These are phyloP conservation scores for Stereocaulon alpinum DNA, from an alignment of 495 filamentous ascomycete species.

Conservation along the genomic window DNA sequence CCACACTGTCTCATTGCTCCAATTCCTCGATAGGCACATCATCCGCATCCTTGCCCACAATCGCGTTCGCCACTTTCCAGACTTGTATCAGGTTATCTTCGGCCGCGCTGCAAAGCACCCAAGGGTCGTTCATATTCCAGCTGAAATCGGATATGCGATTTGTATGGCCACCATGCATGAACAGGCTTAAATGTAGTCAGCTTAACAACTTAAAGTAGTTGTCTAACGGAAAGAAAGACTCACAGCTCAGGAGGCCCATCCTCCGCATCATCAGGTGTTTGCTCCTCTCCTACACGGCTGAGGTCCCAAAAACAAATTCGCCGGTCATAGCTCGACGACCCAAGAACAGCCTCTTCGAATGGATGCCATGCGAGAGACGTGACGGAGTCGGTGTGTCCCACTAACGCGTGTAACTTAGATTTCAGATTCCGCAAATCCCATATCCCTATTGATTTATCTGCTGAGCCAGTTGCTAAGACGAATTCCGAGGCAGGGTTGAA, in stretches of 20 bases:
- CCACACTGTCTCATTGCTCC: slow-evolving; percentile 36
- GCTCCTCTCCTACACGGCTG: slow-evolving; percentile 82
- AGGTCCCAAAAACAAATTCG: slow-evolving; percentile 96
- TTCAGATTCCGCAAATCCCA: slow-evolving; percentile 92
- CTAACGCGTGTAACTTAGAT: slow-evolving; percentile 71
- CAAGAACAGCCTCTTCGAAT: slow-evolving; percentile 73
- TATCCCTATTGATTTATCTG: slow-evolving; percentile 85
- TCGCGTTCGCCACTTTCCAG: slow-evolving; percentile 87
- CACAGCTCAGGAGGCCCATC: slow-evolving; percentile 94
- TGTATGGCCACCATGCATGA: slow-evolving; percentile 99
- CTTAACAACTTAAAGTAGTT: background rate
- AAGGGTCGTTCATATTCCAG: slow-evolving; percentile 94
- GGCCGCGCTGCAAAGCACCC: slow-evolving; percentile 86
- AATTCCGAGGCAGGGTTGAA: slow-evolving; percentile 87
- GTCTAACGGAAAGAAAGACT: slow-evolving; percentile 27
- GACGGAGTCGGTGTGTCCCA: slow-evolving; percentile 78
- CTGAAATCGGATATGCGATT: slow-evolving; percentile 92
- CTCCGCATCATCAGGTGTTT: slow-evolving; percentile 88
- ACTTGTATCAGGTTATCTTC: slow-evolving; percentile 96
- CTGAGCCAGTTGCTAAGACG: slow-evolving; percentile 82
- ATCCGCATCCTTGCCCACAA: slow-evolving; percentile 71
- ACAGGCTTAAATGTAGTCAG: slow-evolving; percentile 47
- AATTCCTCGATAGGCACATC: slow-evolving; percentile 73
- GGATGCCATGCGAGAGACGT: slow-evolving; percentile 93
- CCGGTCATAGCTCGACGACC: slow-evolving; percentile 83